These are phyloP conservation scores for Starmerella floricola DNA, from an alignment of 805 yeast genomes.

Conservation along the genomic window DNA sequence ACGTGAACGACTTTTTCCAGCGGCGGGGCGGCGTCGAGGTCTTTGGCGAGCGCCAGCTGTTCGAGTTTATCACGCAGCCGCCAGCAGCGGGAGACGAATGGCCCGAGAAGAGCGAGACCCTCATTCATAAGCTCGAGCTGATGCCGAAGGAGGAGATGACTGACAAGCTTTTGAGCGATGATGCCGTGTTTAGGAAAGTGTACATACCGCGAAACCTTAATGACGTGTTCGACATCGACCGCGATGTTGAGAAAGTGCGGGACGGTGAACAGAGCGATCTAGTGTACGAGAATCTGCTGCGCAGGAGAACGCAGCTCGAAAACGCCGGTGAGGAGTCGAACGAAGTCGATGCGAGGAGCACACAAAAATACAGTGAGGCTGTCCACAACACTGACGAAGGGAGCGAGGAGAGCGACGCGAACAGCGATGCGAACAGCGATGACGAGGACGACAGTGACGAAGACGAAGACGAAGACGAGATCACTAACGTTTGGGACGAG, in stretches of 20 bases:
- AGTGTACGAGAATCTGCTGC: constrained; percentile 32
- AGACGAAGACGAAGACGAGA: constrained; percentile 24
- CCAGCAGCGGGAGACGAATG: constrained; percentile 31
- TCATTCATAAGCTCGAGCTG: constrained; percentile 21
- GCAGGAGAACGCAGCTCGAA: constrained; percentile 27
- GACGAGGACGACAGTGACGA: constrained; percentile 26
- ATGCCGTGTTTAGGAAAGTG: constrained; percentile 76
- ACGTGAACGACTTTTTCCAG: constrained; percentile 78
- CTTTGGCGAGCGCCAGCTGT: constrained; percentile 69
- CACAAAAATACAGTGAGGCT: too few species aligned
- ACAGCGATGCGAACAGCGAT: constrained; percentile 7
- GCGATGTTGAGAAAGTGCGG: constrained; percentile 48
- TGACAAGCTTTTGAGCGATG: constrained; percentile 48
- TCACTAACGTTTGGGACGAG: constrained; percentile 30
- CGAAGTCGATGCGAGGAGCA: too few species aligned
- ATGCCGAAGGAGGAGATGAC: constrained; percentile 25
- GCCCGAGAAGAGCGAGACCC: constrained; percentile 27
- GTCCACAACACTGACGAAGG: too few species aligned
- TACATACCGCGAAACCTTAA: constrained; percentile 60
- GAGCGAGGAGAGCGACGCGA: not conserved
- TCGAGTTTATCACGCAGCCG: constrained; percentile 49
- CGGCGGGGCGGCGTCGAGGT: constrained; percentile 54
- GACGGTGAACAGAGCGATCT: constrained; percentile 41
- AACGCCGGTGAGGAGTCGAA: too few species aligned
- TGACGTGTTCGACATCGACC: constrained; percentile 43